Percentiles rank a stretch among this genome's conserved stretches.
Conservation (phyloP, 768 basidiomycete species). For the Grammothele lineata region DNA sequence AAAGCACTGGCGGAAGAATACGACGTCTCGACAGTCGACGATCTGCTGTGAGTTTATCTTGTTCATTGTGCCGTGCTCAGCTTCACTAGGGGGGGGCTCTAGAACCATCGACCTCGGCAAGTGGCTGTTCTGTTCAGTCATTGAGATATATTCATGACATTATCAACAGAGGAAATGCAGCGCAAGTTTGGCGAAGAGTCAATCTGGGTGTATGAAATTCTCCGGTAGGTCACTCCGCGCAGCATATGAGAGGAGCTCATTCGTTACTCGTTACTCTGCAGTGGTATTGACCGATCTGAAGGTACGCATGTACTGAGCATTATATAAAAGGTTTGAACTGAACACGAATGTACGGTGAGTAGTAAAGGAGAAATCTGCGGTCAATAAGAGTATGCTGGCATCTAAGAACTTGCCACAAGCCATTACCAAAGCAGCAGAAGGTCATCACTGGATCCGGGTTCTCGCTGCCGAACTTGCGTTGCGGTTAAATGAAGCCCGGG, state of each 20-base stretch:
- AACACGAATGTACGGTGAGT: constrained; percentile 71
- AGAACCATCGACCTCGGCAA: constrained; percentile 59
- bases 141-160: constrained; percentile 51
- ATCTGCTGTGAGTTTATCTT: constrained; percentile 76
- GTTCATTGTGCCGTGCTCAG: background rate
- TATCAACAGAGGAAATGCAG: constrained; percentile 65
- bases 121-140: constrained; percentile 16
- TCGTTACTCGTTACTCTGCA: constrained; percentile 22
- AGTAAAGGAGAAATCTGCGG: constrained; percentile 82
- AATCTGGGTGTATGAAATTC: constrained; percentile 89
- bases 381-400: constrained; percentile 91
- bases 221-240: constrained; percentile 53
- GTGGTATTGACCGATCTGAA: constrained; percentile 86
- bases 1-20: constrained; percentile 83
- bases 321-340: constrained; percentile 76
- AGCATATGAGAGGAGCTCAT: background rate
- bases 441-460: constrained; percentile 87
- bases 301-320: constrained; percentile 53
- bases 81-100: background rate
- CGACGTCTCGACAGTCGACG: constrained; percentile 84
- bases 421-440: constrained; percentile 69
- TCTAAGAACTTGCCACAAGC: constrained; percentile 90
- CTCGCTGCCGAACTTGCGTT: constrained; percentile 88
- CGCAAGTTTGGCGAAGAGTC: constrained; percentile 75
- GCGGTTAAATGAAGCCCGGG: constrained; percentile 77